Percentiles rank a stretch among this genome's conserved stretches.
Conservation (phyloP, 768 basidiomycete genomes). For the Rhizopogon vulgaris region DNA sequence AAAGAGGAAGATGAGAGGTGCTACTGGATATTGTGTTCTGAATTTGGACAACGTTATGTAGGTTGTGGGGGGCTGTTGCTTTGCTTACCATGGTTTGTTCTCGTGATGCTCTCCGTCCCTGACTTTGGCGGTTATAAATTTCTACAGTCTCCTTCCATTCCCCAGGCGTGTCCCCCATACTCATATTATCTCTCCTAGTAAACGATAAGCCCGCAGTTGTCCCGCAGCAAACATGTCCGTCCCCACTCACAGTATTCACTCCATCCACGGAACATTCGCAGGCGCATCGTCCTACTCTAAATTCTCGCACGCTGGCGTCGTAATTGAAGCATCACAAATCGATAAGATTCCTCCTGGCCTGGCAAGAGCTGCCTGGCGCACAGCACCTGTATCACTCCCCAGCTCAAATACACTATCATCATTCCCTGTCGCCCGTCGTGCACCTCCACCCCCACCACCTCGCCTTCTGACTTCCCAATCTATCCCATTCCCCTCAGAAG, state of each 20-base stretch:
- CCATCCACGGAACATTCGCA: constrained; percentile 26
- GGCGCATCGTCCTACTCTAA: constrained; percentile 20
- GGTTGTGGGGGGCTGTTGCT: not conserved
- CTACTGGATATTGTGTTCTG: constrained; percentile 7
- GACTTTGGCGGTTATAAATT: constrained; percentile 3
- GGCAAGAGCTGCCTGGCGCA: constrained; percentile 21
- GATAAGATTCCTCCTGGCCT: constrained; percentile 18
- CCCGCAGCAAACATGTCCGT: constrained; percentile 14
- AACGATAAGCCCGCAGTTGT: constrained; percentile 8
- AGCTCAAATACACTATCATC: constrained; percentile 3
- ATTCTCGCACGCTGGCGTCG: constrained; percentile 22
- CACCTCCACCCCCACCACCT: constrained; percentile 2
- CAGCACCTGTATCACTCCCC: constrained; percentile 10
- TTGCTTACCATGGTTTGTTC: not conserved
- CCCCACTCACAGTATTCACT: constrained; percentile 22
- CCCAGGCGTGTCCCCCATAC: not conserved
- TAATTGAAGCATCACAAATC: constrained; percentile 8
- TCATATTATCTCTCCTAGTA: constrained; percentile 4
- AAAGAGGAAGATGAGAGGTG: constrained; percentile 13
- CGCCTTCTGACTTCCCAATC: constrained; percentile 14
- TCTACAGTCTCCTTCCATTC: not conserved
- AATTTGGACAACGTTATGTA: not conserved
- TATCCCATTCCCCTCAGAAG: constrained; percentile 15
- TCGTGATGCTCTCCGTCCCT: not conserved
- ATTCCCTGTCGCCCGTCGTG: constrained; percentile 10